Evolutionary conservation across 1,284 basidiomycete genomes (phyloP).

Genomic region (Naganishia sp.): DNA sequence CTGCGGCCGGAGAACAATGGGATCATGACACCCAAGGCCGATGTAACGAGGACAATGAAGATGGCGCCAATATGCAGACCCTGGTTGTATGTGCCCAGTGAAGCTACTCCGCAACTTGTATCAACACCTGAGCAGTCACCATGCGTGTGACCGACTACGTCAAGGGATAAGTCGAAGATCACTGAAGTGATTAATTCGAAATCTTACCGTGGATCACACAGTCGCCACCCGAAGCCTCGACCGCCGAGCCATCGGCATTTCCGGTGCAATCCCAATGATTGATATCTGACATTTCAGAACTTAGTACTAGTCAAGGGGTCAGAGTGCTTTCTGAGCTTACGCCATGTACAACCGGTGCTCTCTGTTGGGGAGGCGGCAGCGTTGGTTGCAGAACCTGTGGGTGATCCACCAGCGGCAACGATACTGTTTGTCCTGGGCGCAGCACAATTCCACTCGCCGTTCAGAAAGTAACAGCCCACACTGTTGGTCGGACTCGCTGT

Average conservation of each 20-base stretch:
- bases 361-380: constrained; percentile 39
- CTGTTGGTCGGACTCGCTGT: constrained; percentile 37
- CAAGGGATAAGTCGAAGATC: background rate
- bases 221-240: constrained; percentile 36
- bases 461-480: constrained; percentile 38
- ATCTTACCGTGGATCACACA: constrained; percentile 45
- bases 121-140: constrained; percentile 53
- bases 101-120: constrained; percentile 44
- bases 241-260: constrained; percentile 33
- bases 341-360: constrained; percentile 40
- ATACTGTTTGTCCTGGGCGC: constrained; percentile 35
- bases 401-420: constrained; percentile 20
- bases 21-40: constrained; percentile 49
- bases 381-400: constrained; percentile 15
- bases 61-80: constrained; percentile 54
- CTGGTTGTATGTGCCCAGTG: constrained; percentile 50
- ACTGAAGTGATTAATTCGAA: background rate
- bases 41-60: constrained; percentile 53
- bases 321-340: background rate
- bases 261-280: constrained; percentile 44
- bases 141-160: constrained; percentile 42
- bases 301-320: background rate
- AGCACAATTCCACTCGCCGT: constrained; percentile 41
- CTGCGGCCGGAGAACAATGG: constrained; percentile 45
- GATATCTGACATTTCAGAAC: constrained; percentile 29